Evolutionary conservation across 768 basidiomycete species (phyloP), one percentile per base, ranked within the genome.

Genomic region (Pulveroboletus sp.): DNA sequence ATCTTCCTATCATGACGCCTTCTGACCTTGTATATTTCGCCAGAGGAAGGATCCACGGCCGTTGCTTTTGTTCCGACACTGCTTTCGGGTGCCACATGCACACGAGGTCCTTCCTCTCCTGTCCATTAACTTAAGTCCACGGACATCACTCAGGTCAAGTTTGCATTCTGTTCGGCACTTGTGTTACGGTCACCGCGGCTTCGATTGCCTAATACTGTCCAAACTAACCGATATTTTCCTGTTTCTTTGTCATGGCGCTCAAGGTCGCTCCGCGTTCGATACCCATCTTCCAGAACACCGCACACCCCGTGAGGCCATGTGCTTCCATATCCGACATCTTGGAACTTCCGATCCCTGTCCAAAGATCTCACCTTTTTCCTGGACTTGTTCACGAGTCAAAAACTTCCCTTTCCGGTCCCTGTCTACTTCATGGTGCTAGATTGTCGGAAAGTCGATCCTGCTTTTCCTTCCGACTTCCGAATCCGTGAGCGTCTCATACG

Each of bases 51-150:
- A 64, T 60, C 56, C 56, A 56, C 53, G 40, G 27, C 44, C 40
- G 47, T 50, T 43, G 51, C 22, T 38, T n/a, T 47, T 57, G 55
- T 53, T 69, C 65, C 61, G 65, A 58, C 59, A 63, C 59, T 42
- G 61, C 49, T 50, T 63, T 59, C 13, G 52, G n/a, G 65, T 67
- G 61, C 56, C 54, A 68, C 68, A 68, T 68, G 62, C 51, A 63
- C 67, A 61, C 63, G 62, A 63, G 64, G 64, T 54, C 53, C 57
- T 67, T 69, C 68, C 66, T 58, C 56, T 65, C 63, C 59, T 59
- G 61, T 65, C 56, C 47, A 67, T 67, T 67, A 67, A 68, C 68
- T 68, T 68, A 68, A 68, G 57, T 68, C 67, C 67, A 70, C 67
- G 67, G 67, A 70, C 67, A 68, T 68, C 61, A 57, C 59, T 51